phyloP scores from a whole-genome alignment of 805 yeast genomes.

The Suhomyces tanzawaensis region DNA sequence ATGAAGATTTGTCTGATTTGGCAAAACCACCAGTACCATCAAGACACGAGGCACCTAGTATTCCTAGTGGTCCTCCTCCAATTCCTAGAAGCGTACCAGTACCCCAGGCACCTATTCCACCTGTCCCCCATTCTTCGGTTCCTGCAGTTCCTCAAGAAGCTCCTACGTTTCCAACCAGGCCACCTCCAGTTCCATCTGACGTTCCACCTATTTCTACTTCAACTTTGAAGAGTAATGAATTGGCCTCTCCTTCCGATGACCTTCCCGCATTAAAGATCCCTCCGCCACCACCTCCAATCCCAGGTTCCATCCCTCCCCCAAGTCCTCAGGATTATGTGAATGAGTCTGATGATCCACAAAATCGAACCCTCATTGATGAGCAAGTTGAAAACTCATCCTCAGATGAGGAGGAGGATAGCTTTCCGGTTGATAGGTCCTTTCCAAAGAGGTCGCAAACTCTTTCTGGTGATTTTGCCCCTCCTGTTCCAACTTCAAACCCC shows the following conservation, averaged over 20 bases:
- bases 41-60: background rate
- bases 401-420: conserved; percentile 23
- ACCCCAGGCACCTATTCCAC: conserved; percentile 16
- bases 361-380: conserved; percentile 7
- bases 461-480: conserved; percentile 15
- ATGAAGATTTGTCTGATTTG: conserved; percentile 46
- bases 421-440: conserved; percentile 19
- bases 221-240: conserved; percentile 4
- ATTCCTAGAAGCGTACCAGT: conserved; percentile 9
- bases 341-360: conserved; percentile 1
- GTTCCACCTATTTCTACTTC: conserved; percentile 6
- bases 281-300: conserved; percentile 9
- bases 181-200: conserved; percentile 8
- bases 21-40: conserved; percentile 2
- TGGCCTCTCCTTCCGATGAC: conserved; percentile 1
- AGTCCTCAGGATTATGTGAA: conserved; percentile 7
- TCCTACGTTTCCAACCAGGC: conserved; percentile 2
- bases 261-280: no score
- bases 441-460: conserved; percentile 13
- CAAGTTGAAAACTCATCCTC: conserved; percentile 11
- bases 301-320: conserved; percentile 9
- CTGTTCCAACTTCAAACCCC: conserved; percentile 11
- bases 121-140: conserved; percentile 9
- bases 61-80: conserved; percentile 8
- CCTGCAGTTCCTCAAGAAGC: conserved; percentile 2